Base-by-base conservation (phyloP, 2,329 filamentous ascomycete species). In the Emmonsia crescens region DNA sequence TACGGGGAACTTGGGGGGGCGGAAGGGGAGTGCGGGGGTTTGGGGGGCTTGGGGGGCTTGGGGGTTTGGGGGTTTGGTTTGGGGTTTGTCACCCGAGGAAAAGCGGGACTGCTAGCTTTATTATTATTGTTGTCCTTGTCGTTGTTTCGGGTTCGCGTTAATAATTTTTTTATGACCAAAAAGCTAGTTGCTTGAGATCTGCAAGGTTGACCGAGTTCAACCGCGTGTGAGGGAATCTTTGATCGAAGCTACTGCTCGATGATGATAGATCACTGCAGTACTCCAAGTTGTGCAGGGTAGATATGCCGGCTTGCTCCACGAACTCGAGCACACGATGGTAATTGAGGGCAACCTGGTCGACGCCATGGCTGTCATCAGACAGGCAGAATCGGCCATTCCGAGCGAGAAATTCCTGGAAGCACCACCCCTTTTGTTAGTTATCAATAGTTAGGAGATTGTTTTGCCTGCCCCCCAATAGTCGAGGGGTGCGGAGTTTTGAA, bases 281-380 rank as follows among this genome's bases (percentile, higher is more conserved):
- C 57, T 70, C 69, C 61, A 78, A 63, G 65, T 76, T 74, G 67
- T 77, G 71, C 61, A 78, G 36, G 2, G 66, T 71, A n/a, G 63
- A 61, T 27, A 79, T 76, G 27, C 73, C 77, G 24, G 70, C 69
- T 8, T 65, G 80, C 65, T 85, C 81, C 61, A 96, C 77, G 72
- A 89, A 96, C 0, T 83, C 79, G 62, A 95, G 75, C 5, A 89
- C 85, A 48, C 83, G 83, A 54, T 73, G 71, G 76, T 94, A 97
- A 72, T 96, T 93, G 58, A 90, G 86, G n/a, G 86, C 91, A 5
- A 99, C 82, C 72, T 99, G 93, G 1, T 83, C 88, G 62, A 91
- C 83, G 46, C 89, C 89, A 77, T 99, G 94, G 73, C 91, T 96
- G 75, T 99, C 94, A 73, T 99, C 94, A 6, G 90, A 96, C 68